phyloP scores from a whole-genome alignment of 2,329 filamentous ascomycete species.

The Pseudocercospora eumusae region DNA sequence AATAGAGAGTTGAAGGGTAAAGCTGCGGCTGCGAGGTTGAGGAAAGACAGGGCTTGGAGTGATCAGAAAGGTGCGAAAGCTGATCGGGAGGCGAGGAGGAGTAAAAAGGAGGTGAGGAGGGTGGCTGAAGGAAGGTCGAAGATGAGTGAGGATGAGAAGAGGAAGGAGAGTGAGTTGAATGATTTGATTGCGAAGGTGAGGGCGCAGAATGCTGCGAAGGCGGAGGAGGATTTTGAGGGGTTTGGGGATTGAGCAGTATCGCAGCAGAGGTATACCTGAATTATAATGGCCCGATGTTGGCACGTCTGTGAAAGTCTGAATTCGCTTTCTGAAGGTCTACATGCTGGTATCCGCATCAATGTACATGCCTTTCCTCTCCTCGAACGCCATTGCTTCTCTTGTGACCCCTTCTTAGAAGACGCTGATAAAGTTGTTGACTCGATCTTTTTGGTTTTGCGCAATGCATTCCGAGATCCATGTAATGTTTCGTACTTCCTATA shows the following conservation, averaged over 20 bases:
- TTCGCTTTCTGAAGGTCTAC: constrained; percentile 5
- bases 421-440: constrained; percentile 98
- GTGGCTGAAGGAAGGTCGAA: constrained; percentile 36
- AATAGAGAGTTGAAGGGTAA: constrained; percentile 36
- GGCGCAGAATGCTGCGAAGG: constrained; percentile 27
- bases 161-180: constrained; percentile 38
- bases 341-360: constrained; percentile 15
- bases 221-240: constrained; percentile 33
- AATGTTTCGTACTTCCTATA: constrained; percentile 96
- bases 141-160: constrained; percentile 37
- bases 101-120: constrained; percentile 39
- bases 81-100: constrained; percentile 38
- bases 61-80: constrained; percentile 41
- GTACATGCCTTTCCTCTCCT: neutral
- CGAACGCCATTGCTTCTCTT: neutral
- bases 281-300: too few species aligned
- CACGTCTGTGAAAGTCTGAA: neutral
- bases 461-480: constrained; percentile 99
- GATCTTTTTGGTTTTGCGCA: constrained; percentile 98
- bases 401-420: constrained; percentile 65
- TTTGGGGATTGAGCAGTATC: neutral
- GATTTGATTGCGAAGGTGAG: constrained; percentile 39
- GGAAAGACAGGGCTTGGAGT: constrained; percentile 43
- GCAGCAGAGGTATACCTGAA: too few species aligned
- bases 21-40: constrained; percentile 32